Base-by-base conservation (phyloP, 1,284 basidiomycete genomes). In the Ustilago vetiveriae region DNA sequence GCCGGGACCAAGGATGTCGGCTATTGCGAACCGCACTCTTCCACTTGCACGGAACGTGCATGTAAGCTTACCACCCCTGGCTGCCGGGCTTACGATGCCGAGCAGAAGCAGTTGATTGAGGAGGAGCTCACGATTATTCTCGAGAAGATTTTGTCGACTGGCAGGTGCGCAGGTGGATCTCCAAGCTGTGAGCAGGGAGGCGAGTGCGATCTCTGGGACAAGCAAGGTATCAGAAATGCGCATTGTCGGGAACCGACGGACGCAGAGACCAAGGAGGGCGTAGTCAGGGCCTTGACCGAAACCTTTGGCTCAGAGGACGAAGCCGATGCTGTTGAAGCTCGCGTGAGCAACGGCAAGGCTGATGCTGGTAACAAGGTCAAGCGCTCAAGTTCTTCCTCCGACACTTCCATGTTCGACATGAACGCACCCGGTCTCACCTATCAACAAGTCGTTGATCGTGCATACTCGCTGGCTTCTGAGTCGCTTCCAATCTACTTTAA, bases 61-160 rank as follows among this genome's bases (percentile, higher is more conserved):
- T 52, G 50, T 35, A 22, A 23, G 32, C 14, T 38, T 35, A 17
- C 7, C 17, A 44, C 19, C 6, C 21, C 41, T 7, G 50, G 30
- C 6, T 52, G 50, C 35, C n/a, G 4, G 23, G 2, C 32, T 2
- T 16, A 43, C 32, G 29, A 40, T 3, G 16, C 14, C 14, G 27
- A 37, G 42, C 30, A 44, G 4, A 44, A 44, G 42, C 21, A n/a
- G 21, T 13, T 23, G 16, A 23, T 22, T 6, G 30, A 17, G 26
- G 14, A 33, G 14, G 6, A 23, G 3, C 17, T 44, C 6, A 17
- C 14, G n/a, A 22, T 9, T 16, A 4, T n/a, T 2, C 6, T 44
- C 30, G 3, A 3, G 14, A 35, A 30, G 21, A 8, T 44, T 10
- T 9, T 35, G 6, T 23, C 19, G 6, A 23, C 14, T 1, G 42